Evolutionary conservation across 768 basidiomycete genomes (phyloP), one percentile per base, ranked within the genome.

Genomic region (Lentinula sp.): DNA sequence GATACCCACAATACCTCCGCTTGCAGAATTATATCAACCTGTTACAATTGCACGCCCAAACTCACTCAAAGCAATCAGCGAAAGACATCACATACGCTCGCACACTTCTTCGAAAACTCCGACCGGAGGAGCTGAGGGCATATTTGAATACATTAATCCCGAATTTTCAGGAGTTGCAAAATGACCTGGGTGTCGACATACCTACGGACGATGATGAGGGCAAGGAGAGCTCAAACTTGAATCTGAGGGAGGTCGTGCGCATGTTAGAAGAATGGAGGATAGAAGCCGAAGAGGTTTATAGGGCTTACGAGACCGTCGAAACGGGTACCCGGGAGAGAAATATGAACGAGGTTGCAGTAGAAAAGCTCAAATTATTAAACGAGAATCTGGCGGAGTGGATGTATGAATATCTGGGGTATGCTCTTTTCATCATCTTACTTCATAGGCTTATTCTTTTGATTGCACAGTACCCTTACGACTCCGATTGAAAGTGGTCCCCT

Each of bases 401-500:
- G 0, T 69, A 72, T 6, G 69, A 70, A 0, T 86, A 81, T 62
- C 72, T 87, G 32, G 73, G 73, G 86, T 86, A 63, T 10, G 7
- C 9, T n/a, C 1, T 7, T 20, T 9, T 8, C 2, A 20, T 23
- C 10, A 10, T 18, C 4, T 20, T 33, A 80, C 69, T 13, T 41
- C 33, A 33, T n/a, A 28, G 28, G 28, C 20, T 37, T 32, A 23
- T 46, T 39, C 15, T 46, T 15, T 35, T 5, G 13, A 53, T 33
- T n/a, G 15, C 53, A 9, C 64, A 88, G 86, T 55, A 69, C 70
- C 6, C 70, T 76, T 13, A 63, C 83, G 9, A 63, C 73, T 13
- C 75, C 80, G 3, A 74, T 85, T 0, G 87, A 88, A 59, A 77
- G 80, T 5, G 62, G 71, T 2, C 70, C 73, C 13, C 71, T 92